These are phyloP conservation scores for Nemania sp. DNA, from an alignment of 2,329 filamentous ascomycete genomes.

Conservation along the genomic window DNA sequence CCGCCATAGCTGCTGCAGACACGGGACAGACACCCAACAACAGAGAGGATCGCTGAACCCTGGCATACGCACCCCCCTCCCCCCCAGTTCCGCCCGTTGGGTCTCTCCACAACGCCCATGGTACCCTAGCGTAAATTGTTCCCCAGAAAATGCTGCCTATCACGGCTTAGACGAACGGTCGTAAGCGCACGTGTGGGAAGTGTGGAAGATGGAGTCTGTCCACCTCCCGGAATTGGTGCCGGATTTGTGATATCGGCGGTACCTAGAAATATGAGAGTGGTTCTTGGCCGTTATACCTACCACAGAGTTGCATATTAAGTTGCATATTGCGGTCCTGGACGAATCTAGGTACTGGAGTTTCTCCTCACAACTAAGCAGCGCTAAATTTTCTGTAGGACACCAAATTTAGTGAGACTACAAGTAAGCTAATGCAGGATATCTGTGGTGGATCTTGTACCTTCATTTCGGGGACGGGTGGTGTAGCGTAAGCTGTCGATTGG, in stretches of 20 bases:
- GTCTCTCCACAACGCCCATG: constrained; percentile 34
- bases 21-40: constrained; percentile 40
- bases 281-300: constrained; percentile 25
- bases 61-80: constrained; percentile 33
- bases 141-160: constrained; percentile 40
- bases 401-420: constrained; percentile 14
- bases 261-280: constrained; percentile 6
- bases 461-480: constrained; percentile 35
- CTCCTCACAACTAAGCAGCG: constrained; percentile 3
- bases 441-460: constrained; percentile 32
- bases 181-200: constrained; percentile 26
- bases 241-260: constrained; percentile 23
- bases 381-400: not conserved
- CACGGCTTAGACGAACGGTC: constrained; percentile 33
- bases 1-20: constrained; percentile 44
- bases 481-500: constrained; percentile 19
- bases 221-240: constrained; percentile 33
- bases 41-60: constrained; percentile 46
- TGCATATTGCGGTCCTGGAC: not conserved
- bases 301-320: not conserved
- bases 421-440: constrained; percentile 33
- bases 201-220: constrained; percentile 25
- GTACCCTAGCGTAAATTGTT: constrained; percentile 27
- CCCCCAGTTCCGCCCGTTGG: constrained; percentile 37
- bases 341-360: not conserved